Base-by-base conservation (phyloP, 306 rosid species). In the Pyrus pyrifolia region DNA sequence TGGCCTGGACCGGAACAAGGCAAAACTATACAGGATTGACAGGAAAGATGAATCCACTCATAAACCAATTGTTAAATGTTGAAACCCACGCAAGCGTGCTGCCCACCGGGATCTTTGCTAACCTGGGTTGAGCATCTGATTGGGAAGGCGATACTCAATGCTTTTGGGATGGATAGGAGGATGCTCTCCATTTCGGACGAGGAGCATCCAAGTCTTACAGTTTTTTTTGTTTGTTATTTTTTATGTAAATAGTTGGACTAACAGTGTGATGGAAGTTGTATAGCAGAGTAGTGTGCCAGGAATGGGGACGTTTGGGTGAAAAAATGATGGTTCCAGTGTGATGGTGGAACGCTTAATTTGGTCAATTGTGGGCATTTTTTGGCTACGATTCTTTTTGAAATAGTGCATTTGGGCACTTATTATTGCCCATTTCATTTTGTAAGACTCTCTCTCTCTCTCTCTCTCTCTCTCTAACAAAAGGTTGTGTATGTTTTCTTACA, bases 181-280 rank as follows among this genome's bases (percentile, higher is more conserved):
- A 73, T 79, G 75, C 70, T 71, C 45, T 79, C 81, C 62, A 63
- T 81, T 83, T 76, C 81, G 76, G 79, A 63, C 72, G 68, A 81
- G 35, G 81, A 71, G 65, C 62, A 72, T 61, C 70, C 74, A 68
- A 68, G 81, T 78, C 70, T 71, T 71, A n/a, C 75, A 61, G 78
- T 77, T 58, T 66, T 83, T 77, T 76, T 68, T 4, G 14, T 51
- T n/a, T 57, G 62, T 57, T n/a, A 8, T n/a, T 68, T 68, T 81
- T 52, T 72, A 78, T 92, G 91, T 85, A 90, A 68, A 90, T 88
- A 85, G 83, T 80, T 81, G 89, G 80, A 83, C 84, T 70, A 83
- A 76, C 80, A 78, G 19, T 77, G 85, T 80, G 91, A 83, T 85
- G 86, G 83, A 86, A 81, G 82, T 80, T 87, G 95, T 92, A 90